Conservation (phyloP, 73 alveolate species). For the Urostyla sp. region DNA sequence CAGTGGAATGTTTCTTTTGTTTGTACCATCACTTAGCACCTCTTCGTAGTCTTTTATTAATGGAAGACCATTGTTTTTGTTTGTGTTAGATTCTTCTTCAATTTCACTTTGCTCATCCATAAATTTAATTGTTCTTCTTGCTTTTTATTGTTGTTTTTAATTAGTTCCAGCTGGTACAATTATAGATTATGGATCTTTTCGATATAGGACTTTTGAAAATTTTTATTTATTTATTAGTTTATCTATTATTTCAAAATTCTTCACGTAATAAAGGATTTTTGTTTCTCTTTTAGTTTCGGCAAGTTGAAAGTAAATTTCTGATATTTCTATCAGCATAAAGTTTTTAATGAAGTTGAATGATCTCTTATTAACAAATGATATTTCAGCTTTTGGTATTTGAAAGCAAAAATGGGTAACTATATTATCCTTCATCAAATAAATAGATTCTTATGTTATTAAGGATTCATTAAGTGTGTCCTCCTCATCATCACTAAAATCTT, state of each 20-base stretch:
- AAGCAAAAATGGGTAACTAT: constrained; percentile 12
- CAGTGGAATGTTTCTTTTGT: background rate
- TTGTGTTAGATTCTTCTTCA: constrained; percentile 56
- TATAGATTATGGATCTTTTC: background rate
- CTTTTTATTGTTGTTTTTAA: background rate
- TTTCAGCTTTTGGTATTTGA: constrained; percentile 10
- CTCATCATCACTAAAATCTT: constrained; percentile 29
- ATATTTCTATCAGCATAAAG: constrained; percentile 16
- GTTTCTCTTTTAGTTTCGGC: background rate
- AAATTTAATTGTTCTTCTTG: background rate
- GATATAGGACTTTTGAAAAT: constrained; percentile 24
- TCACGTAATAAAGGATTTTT: background rate
- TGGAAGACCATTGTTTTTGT: constrained; percentile 49
- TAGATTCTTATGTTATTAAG: too few species aligned
- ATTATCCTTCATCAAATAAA: background rate
- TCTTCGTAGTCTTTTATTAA: constrained; percentile 6
- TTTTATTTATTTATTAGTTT: constrained; percentile 22
- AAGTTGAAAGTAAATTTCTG: constrained; percentile 19
- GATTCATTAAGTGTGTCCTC: too few species aligned
- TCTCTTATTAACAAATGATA: constrained; percentile 12
- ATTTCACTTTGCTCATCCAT: constrained; percentile 36
- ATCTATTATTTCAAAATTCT: constrained; percentile 33
- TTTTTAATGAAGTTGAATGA: constrained; percentile 15
- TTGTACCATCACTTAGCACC: constrained; percentile 7
- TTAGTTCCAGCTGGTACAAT: background rate